Percentiles rank a stretch among this genome's conserved stretches.
phyloP scores from a whole-genome alignment of 2,329 filamentous ascomycete species.

The Fusarium sulawesiense region DNA sequence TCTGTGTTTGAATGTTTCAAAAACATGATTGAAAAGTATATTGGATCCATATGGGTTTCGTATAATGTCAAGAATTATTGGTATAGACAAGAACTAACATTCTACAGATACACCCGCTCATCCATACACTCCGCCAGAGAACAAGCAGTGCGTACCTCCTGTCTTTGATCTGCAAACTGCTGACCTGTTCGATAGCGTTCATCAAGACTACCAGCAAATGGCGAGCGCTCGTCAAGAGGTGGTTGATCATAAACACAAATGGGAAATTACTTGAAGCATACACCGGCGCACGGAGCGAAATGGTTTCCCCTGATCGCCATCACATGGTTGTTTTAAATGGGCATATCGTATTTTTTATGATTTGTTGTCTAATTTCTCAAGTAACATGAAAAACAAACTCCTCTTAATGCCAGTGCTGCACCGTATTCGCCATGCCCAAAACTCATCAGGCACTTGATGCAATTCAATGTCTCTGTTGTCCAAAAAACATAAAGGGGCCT shows the following conservation, averaged over 20 bases:
- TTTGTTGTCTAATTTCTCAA: constrained; percentile 36
- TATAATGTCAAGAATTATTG: too few relatives aligned
- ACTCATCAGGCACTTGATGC: constrained; percentile 19
- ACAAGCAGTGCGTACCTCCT: constrained; percentile 37
- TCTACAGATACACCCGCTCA: constrained; percentile 54
- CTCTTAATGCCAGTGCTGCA: constrained; percentile 30
- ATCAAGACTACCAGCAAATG: constrained; percentile 29
- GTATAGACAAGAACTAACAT: constrained; percentile 5
- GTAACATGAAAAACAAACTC: constrained; percentile 34
- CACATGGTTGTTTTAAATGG: constrained; percentile 6
- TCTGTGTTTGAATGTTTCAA: not conserved
- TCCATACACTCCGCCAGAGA: constrained; percentile 55
- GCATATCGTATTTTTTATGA: constrained; percentile 35
- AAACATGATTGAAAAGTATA: not conserved
- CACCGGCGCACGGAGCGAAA: constrained; percentile 25
- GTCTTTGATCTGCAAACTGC: not conserved
- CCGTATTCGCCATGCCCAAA: constrained; percentile 27
- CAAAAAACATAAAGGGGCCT: constrained; percentile 24
- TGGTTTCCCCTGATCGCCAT: not conserved
- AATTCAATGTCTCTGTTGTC: constrained; percentile 19
- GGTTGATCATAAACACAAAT: constrained; percentile 6
- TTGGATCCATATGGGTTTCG: not conserved
- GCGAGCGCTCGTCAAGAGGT: constrained; percentile 28
- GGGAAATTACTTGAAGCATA: constrained; percentile 2
- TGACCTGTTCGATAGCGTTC: constrained; percentile 22